Evolutionary conservation across 2,329 filamentous ascomycete species (phyloP).

Genomic region (Didymellaceae sp.): DNA sequence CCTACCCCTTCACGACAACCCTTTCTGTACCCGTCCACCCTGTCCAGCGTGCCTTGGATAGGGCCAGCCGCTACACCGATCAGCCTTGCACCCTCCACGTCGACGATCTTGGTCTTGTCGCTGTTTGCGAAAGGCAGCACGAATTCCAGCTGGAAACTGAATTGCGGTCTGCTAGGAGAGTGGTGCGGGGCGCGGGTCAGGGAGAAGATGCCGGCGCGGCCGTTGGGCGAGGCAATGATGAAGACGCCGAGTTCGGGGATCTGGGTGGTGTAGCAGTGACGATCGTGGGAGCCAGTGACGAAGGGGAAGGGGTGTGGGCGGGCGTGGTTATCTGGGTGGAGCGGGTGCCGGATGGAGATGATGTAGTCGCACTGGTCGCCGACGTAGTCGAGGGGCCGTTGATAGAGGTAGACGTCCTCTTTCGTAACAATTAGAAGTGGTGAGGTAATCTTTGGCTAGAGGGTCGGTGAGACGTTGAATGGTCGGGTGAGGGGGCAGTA

Average conservation of each 20-base stretch:
- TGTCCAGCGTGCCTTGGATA: constrained; percentile 57
- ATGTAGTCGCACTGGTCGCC: constrained; percentile 20
- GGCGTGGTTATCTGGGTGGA: constrained; percentile 23
- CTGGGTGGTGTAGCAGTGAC: constrained; percentile 67
- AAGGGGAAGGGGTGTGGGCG: not conserved
- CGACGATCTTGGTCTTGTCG: constrained; percentile 14
- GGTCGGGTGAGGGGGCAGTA: no score
- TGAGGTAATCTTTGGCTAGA: constrained; percentile 14
- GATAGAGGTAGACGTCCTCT: constrained; percentile 53
- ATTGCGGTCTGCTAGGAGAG: constrained; percentile 42
- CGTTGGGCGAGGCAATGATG: constrained; percentile 69
- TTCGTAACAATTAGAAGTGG: constrained; percentile 54
- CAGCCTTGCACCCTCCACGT: constrained; percentile 52
- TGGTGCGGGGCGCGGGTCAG: constrained; percentile 59
- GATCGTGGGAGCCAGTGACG: constrained; percentile 45
- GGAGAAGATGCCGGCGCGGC: constrained; percentile 67
- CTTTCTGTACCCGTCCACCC: constrained; percentile 17
- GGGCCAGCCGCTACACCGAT: constrained; percentile 73
- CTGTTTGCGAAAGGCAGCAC: constrained; percentile 57
- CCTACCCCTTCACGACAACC: constrained; percentile 44
- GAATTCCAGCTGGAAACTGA: constrained; percentile 62
- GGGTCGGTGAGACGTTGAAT: not conserved
- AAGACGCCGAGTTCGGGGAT: constrained; percentile 76
- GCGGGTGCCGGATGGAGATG: constrained; percentile 48
- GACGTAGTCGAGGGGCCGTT: constrained; percentile 34